These are phyloP conservation scores for Fusarium praegraminearum DNA, from an alignment of 2,329 filamentous ascomycete genomes.

Conservation along the genomic window DNA sequence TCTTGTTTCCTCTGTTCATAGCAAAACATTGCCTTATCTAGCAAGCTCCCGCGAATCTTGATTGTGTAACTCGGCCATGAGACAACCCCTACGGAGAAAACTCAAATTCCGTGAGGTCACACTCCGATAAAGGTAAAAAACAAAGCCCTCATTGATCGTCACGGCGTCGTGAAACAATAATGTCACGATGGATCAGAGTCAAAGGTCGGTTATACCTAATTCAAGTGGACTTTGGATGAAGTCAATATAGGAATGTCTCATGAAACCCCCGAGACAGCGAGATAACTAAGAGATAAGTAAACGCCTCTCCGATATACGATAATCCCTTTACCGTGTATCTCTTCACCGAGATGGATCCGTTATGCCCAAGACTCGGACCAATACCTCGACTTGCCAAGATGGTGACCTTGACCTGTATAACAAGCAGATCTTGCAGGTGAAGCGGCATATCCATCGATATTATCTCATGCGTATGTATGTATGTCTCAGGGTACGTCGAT, in stretches of 20 bases:
- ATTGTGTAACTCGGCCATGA: conserved; percentile 70
- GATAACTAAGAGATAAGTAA: conserved; percentile 42
- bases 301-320: background rate
- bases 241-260: conserved; percentile 53
- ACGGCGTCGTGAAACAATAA: conserved; percentile 54
- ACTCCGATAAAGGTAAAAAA: conserved; percentile 60
- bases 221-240: conserved; percentile 59
- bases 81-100: conserved; percentile 65
- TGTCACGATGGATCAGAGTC: conserved; percentile 56
- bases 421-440: background rate
- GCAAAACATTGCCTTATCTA: background rate
- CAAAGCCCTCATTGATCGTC: conserved; percentile 52
- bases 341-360: background rate
- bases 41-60: conserved; percentile 70
- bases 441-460: background rate
- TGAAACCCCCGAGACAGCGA: conserved; percentile 50
- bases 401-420: background rate
- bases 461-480: background rate
- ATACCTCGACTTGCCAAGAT: background rate
- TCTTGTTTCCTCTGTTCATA: background rate
- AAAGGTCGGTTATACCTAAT: conserved; percentile 31
- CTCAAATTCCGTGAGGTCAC: conserved; percentile 73
- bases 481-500: conserved; percentile 63
- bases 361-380: background rate
- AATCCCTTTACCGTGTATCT: too few species aligned